These are phyloP conservation scores for Apiospora koreana DNA, from an alignment of 2,329 filamentous ascomycete genomes.

Conservation along the genomic window DNA sequence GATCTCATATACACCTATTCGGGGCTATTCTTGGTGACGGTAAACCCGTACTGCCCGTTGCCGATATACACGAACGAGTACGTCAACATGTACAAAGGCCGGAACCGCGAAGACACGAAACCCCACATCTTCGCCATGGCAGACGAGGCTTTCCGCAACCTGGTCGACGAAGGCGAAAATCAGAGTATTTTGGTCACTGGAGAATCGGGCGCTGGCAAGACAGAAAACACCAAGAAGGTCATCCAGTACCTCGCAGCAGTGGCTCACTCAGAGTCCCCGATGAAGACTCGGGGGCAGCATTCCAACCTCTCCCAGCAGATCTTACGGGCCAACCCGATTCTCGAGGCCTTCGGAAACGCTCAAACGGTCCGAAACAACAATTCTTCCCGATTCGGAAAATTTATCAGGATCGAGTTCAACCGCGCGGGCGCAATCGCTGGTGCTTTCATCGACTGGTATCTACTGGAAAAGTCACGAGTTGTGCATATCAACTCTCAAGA, in stretches of 20 bases:
- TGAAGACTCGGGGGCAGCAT: slow-evolving; percentile 62
- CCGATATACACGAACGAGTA: slow-evolving; percentile 97
- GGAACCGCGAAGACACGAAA: slow-evolving; percentile 88
- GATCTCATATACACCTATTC: slow-evolving; percentile 99
- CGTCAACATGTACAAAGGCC: slow-evolving; percentile 95
- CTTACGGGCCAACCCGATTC: slow-evolving; percentile 89
- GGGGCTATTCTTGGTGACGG: slow-evolving; percentile 91
- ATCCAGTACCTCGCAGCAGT: slow-evolving; percentile 98
- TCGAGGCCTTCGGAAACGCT: slow-evolving; percentile 97
- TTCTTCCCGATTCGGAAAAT: slow-evolving; percentile 97
- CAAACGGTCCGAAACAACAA: slow-evolving; percentile 99
- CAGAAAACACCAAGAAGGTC: slow-evolving; percentile 98
- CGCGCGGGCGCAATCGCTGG: slow-evolving; percentile 87
- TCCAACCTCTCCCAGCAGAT: slow-evolving; percentile 96
- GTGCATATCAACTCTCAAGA: slow-evolving; percentile 86
- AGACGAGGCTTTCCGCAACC: slow-evolving; percentile 91
- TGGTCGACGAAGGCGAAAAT: slow-evolving; percentile 93
- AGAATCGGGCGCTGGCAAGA: slow-evolving; percentile 97
- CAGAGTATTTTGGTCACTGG: slow-evolving; percentile 98
- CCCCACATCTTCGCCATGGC: slow-evolving; percentile 98
- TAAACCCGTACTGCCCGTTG: slow-evolving; percentile 93
- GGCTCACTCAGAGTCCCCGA: slow-evolving; percentile 76
- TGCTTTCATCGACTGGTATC: slow-evolving; percentile 97
- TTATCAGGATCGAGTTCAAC: slow-evolving; percentile 95
- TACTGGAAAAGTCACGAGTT: slow-evolving; percentile 96